A percentile compares a stretch with the other conserved stretches of the same genome.
These are phyloP conservation scores for Nemania serpens DNA, from an alignment of 2,329 filamentous ascomycete species.

Conservation along the genomic window DNA sequence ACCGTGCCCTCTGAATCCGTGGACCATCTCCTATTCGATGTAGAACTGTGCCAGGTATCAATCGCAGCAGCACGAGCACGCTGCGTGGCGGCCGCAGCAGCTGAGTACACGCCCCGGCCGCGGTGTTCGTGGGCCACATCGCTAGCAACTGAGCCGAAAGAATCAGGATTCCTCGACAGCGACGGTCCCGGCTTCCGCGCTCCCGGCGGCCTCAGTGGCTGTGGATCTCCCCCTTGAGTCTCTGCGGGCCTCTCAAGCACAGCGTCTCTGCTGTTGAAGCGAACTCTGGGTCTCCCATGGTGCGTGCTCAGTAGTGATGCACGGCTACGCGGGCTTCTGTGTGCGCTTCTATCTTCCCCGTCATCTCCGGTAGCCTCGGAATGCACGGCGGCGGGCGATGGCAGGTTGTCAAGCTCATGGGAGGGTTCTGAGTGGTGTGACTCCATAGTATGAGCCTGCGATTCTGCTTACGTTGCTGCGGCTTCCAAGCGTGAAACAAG, in stretches of 20 bases:
- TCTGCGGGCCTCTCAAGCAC: constrained; percentile 4
- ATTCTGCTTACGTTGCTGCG: not conserved
- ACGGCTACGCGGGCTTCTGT: not conserved
- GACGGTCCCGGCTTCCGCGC: constrained; percentile 43
- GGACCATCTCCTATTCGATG: constrained; percentile 34
- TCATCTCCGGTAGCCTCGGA: not conserved
- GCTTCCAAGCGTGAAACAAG: not conserved
- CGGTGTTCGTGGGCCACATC: constrained; percentile 29
- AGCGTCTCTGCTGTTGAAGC: constrained; percentile 23
- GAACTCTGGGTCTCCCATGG: constrained; percentile 25
- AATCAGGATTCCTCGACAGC: constrained; percentile 44
- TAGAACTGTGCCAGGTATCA: constrained; percentile 37
- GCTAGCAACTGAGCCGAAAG: constrained; percentile 38
- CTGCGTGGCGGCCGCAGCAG: constrained; percentile 46
- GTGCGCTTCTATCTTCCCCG: not conserved
- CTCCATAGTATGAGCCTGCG: constrained; percentile 11
- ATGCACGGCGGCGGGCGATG: not conserved
- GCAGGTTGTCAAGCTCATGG: constrained; percentile 21
- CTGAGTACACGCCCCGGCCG: constrained; percentile 17
- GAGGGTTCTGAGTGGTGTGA: constrained; percentile 10
- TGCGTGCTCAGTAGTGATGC: not conserved
- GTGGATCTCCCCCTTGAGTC: constrained; percentile 9
- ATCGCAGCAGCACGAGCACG: constrained; percentile 45
- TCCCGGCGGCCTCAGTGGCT: not conserved
- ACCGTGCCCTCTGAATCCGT: constrained; percentile 18